Conservation (phyloP, 2,329 filamentous ascomycete species). For the Penicillium polonicum region DNA sequence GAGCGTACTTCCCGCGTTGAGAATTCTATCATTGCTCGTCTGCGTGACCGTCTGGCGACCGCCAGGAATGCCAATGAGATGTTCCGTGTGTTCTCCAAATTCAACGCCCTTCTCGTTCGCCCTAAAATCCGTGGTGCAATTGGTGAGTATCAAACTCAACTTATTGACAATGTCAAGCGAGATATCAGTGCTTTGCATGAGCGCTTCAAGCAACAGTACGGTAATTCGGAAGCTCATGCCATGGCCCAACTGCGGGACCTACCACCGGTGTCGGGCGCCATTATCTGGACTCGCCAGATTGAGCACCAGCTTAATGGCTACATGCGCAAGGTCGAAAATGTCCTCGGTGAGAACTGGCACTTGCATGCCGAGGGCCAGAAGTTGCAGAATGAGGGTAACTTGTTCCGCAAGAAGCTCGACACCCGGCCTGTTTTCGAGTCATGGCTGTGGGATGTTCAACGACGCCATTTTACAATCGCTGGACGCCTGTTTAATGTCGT, state of each 20-base stretch:
- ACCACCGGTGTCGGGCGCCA: slow-evolving; percentile 91
- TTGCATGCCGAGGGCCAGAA: slow-evolving; percentile 94
- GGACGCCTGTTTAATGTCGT: slow-evolving; percentile 88
- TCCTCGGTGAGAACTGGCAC: slow-evolving; percentile 91
- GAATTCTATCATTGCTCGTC: slow-evolving; percentile 94
- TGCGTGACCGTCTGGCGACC: slow-evolving; percentile 88
- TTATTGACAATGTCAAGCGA: slow-evolving; percentile 96
- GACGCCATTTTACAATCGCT: slow-evolving; percentile 85
- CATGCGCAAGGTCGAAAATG: slow-evolving; percentile 99
- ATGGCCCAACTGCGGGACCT: slow-evolving; percentile 98
- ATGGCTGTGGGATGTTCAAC: slow-evolving; percentile 87
- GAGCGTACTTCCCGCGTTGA: slow-evolving; percentile 96
- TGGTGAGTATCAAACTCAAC: slow-evolving; percentile 94
- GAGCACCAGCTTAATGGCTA: slow-evolving; percentile 93
- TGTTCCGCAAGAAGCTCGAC: slow-evolving; percentile 95
- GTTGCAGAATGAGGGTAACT: slow-evolving; percentile 81
- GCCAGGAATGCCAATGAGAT: slow-evolving; percentile 98
- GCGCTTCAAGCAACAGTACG: slow-evolving; percentile 98
- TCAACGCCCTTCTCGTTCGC: slow-evolving; percentile 96
- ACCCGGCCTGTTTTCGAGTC: slow-evolving; percentile 92
- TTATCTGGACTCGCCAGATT: slow-evolving; percentile 97
- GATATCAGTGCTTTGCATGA: slow-evolving; percentile 92
- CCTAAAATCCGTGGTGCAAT: slow-evolving; percentile 99
- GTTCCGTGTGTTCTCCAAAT: slow-evolving; percentile 99
- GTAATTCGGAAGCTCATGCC: slow-evolving; percentile 92